Conservation (phyloP, 345 rosid species). For the Hevea brasiliensis region DNA sequence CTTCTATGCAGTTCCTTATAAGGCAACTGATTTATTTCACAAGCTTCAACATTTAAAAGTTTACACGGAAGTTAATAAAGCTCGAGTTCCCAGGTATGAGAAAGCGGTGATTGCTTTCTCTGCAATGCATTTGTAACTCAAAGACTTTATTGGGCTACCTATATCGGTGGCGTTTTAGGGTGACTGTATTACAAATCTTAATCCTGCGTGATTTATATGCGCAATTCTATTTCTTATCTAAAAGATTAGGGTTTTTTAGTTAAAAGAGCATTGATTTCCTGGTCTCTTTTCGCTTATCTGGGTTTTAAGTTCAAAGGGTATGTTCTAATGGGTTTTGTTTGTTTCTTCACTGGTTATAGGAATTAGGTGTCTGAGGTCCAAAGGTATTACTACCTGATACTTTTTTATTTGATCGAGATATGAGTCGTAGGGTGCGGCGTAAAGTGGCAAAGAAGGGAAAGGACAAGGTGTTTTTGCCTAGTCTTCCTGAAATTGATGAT, state of each 20-base stretch:
- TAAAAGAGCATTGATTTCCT: slow-evolving; percentile 14
- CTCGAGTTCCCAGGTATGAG: slow-evolving; percentile 28
- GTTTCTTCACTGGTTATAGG: slow-evolving; percentile 14
- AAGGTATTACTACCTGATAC: slow-evolving; percentile 5
- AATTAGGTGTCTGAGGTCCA: slow-evolving; percentile 24
- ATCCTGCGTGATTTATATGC: slow-evolving; percentile 14
- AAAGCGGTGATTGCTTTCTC: slow-evolving; percentile 16
- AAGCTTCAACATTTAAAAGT: slow-evolving; percentile 34
- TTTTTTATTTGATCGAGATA: slow-evolving; percentile 32
- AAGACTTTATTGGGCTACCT: slow-evolving; percentile 21
- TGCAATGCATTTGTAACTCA: slow-evolving; percentile 20
- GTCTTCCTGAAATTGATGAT: slow-evolving; percentile 55
- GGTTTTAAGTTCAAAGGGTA: slow-evolving; percentile 17
- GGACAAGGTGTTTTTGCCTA: slow-evolving; percentile 42
- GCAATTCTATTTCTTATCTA: slow-evolving; percentile 26
- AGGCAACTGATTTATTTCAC: slow-evolving; percentile 17
- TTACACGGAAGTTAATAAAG: slow-evolving; percentile 21
- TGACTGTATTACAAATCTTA: slow-evolving; percentile 17
- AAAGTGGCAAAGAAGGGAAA: slow-evolving; percentile 64
- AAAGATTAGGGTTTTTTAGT: slow-evolving; percentile 36
- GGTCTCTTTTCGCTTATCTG: slow-evolving; percentile 18
- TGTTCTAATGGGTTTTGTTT: slow-evolving; percentile 15
- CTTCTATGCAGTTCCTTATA: slow-evolving; percentile 29
- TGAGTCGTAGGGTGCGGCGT: slow-evolving; percentile 80
- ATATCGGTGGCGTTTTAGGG: slow-evolving; percentile 25